A percentile compares a stretch with the other conserved stretches of the same genome.
Evolutionary conservation across 495 filamentous ascomycete genomes (phyloP).

Genomic region (Hypoxylon perforatum): DNA sequence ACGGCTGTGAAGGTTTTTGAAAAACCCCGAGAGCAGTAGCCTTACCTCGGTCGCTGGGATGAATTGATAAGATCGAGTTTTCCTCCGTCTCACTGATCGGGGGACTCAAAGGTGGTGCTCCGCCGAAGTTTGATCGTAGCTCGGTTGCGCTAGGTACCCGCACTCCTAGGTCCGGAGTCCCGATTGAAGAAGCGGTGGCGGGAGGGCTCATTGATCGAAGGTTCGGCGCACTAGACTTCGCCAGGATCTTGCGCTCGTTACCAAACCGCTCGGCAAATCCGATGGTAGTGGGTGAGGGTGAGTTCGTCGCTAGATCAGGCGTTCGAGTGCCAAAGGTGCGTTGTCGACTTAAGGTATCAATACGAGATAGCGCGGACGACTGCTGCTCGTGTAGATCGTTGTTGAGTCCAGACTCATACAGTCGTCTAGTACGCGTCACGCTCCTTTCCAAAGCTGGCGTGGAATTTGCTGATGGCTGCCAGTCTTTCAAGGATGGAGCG

Average conservation of each 20-base stretch:
- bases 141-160: conserved; percentile 48
- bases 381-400: conserved; percentile 86
- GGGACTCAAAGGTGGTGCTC: conserved; percentile 75
- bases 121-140: conserved; percentile 57
- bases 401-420: conserved; percentile 87
- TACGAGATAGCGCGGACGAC: conserved; percentile 74
- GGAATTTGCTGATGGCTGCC: conserved; percentile 51
- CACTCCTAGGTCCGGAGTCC: conserved; percentile 43
- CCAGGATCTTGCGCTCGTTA: conserved; percentile 50
- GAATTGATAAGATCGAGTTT: conserved; percentile 66
- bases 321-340: conserved; percentile 63
- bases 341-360: conserved; percentile 77
- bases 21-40: conserved; percentile 88
- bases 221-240: conserved; percentile 61
- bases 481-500: conserved; percentile 60
- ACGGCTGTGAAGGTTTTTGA: conserved; percentile 78
- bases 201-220: conserved; percentile 57
- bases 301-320: conserved; percentile 52
- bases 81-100: conserved; percentile 77
- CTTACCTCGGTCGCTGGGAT: conserved; percentile 83
- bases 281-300: conserved; percentile 45
- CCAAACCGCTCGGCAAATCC: conserved; percentile 48
- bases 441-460: conserved; percentile 58
- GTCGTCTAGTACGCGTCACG: conserved; percentile 73
- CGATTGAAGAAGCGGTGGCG: conserved; percentile 41